A percentile compares a stretch with the other conserved stretches of the same genome.
These are phyloP conservation scores for Populus hybrid DNA, from an alignment of 441 rosid genomes.

Conservation along the genomic window DNA sequence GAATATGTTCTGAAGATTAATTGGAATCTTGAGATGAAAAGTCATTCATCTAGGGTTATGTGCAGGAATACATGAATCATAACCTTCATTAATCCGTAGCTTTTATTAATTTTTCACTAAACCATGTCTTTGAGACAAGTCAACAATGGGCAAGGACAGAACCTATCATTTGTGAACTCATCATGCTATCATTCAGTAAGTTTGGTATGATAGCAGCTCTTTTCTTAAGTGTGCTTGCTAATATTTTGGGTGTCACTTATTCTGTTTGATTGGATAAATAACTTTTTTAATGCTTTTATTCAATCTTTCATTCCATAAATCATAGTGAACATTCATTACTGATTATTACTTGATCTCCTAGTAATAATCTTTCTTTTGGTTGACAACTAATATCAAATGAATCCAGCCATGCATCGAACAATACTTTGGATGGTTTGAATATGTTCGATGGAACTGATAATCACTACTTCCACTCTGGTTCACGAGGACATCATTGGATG, in stretches of 20 bases:
- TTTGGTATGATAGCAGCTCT: not conserved
- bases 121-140: not conserved
- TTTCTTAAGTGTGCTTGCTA: not conserved
- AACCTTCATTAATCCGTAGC: not conserved
- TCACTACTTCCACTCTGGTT: constrained; percentile 92
- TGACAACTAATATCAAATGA: not conserved
- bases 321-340: not conserved
- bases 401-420: constrained; percentile 89
- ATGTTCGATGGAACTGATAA: constrained; percentile 97
- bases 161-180: not conserved
- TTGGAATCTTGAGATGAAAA: not conserved
- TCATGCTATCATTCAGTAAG: not conserved
- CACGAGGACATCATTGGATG: constrained; percentile 93
- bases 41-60: not conserved
- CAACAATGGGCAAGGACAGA: not conserved
- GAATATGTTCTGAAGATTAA: not conserved
- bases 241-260: not conserved
- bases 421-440: constrained; percentile 89
- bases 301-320: not conserved
- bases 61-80: not conserved
- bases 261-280: not conserved
- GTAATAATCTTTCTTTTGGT: constrained; percentile 6
- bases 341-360: not conserved
- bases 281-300: not conserved
- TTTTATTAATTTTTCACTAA: not conserved